Conservation (phyloP, 768 basidiomycete genomes). For the Hydnum rufescens region DNA sequence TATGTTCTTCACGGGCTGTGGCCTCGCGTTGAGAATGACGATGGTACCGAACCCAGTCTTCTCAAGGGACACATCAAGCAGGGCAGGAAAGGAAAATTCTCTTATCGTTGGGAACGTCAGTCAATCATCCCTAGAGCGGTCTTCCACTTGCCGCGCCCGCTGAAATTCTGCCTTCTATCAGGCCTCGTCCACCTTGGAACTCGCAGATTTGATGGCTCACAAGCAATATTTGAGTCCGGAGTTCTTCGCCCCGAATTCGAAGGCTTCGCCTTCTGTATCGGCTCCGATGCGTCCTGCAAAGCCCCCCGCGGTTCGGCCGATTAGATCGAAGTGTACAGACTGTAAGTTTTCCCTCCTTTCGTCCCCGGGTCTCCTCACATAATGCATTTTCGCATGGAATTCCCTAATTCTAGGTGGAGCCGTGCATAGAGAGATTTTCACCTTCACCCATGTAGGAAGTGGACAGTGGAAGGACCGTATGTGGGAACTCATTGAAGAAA, state of each 20-base stretch:
- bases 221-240: slow-evolving; percentile 30
- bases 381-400: slow-evolving; percentile 2
- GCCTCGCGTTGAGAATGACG: slow-evolving; percentile 31
- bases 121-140: not conserved
- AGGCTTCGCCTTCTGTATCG: not conserved
- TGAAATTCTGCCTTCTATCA: not conserved
- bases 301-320: slow-evolving; percentile 7
- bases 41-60: slow-evolving; percentile 25
- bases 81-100: slow-evolving; percentile 41
- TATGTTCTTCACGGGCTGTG: slow-evolving; percentile 56
- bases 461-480: slow-evolving; percentile 43
- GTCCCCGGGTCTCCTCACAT: not conserved
- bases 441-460: slow-evolving; percentile 34
- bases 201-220: slow-evolving; percentile 43
- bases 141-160: not conserved
- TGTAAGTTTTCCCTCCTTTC: slow-evolving; percentile 24
- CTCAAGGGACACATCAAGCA: slow-evolving; percentile 46
- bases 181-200: slow-evolving; percentile 62
- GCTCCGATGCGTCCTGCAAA: slow-evolving; percentile 7
- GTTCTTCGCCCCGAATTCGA: no score
- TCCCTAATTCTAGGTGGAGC: slow-evolving; percentile 26
- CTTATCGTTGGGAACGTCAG: slow-evolving; percentile 43
- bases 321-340: slow-evolving; percentile 22
- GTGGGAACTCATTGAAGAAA: slow-evolving; percentile 53
- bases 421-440: slow-evolving; percentile 61